Conservation (phyloP, 1,284 basidiomycete species). For the Ustilago sp. region DNA sequence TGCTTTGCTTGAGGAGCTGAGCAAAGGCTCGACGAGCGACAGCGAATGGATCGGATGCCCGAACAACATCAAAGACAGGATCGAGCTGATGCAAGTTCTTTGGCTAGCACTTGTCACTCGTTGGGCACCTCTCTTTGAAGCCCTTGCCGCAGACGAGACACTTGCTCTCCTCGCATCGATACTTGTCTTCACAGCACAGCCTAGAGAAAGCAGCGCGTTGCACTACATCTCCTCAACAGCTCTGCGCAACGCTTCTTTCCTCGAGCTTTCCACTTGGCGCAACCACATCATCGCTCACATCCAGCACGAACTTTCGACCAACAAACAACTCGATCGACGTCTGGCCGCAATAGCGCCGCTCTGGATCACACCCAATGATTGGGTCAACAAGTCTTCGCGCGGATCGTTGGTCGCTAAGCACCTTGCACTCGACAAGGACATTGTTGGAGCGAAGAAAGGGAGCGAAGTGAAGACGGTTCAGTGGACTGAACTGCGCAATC, state of each 20-base stretch:
- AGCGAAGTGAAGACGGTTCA: neutral
- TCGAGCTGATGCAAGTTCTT: conserved; percentile 35
- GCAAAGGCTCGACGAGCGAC: neutral
- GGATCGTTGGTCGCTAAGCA: conserved; percentile 24
- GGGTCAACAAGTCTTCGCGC: conserved; percentile 33
- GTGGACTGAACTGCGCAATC: conserved; percentile 26
- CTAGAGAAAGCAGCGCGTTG: conserved; percentile 11
- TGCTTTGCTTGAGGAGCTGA: conserved; percentile 13
- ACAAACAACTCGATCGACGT: conserved; percentile 1
- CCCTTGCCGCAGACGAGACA: conserved; percentile 5
- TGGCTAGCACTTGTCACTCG: conserved; percentile 53
- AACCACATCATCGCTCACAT: conserved; percentile 23
- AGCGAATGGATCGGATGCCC: conserved; percentile 28
- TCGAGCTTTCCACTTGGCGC: conserved; percentile 53
- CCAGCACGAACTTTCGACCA: conserved; percentile 9
- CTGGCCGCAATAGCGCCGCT: conserved; percentile 26
- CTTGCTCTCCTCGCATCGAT: conserved; percentile 23
- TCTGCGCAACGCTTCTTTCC: conserved; percentile 47
- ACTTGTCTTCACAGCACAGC: conserved; percentile 9
- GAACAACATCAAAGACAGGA: neutral
- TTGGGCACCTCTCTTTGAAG: conserved; percentile 45
- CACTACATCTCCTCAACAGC: conserved; percentile 25
- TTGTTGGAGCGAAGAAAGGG: conserved; percentile 8
- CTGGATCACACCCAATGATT: conserved; percentile 29
- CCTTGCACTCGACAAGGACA: conserved; percentile 27